Percentiles rank a stretch among this genome's conserved stretches.
Evolutionary conservation across 768 basidiomycete species (phyloP).

Genomic region (Paxillus ammoniavirescens): DNA sequence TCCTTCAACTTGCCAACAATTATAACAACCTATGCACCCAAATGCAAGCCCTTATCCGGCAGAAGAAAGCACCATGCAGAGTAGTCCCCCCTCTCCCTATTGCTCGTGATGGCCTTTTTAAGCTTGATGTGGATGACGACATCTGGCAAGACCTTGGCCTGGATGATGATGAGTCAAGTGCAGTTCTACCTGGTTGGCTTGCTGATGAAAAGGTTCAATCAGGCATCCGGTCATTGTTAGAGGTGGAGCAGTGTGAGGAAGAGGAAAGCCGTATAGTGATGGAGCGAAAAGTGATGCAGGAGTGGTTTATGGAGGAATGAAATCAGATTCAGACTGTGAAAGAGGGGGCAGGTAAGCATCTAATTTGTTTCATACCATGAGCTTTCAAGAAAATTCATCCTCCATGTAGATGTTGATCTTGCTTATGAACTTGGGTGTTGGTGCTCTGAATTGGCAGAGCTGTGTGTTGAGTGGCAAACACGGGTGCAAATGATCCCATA

Average conservation of each 20-base stretch:
- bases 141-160: constrained; percentile 37
- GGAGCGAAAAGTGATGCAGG: constrained; percentile 20
- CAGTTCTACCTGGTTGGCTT: constrained; percentile 14
- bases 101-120: constrained; percentile 21
- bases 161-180: constrained; percentile 16
- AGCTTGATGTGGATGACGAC: constrained; percentile 36
- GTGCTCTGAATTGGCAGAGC: too few species aligned
- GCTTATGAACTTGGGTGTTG: too few species aligned
- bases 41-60: constrained; percentile 18
- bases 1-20: constrained; percentile 17
- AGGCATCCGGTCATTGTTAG: constrained; percentile 17
- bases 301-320: constrained; percentile 32
- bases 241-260: constrained; percentile 26
- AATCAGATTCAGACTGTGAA: too few species aligned
- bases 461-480: too few species aligned
- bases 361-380: too few species aligned
- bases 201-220: constrained; percentile 12
- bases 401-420: too few species aligned
- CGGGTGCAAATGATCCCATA: too few species aligned
- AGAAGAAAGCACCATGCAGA: constrained; percentile 19
- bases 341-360: too few species aligned
- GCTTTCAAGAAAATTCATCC: too few species aligned
- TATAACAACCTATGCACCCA: constrained; percentile 31
- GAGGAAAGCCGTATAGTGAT: constrained; percentile 18
- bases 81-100: constrained; percentile 25